Percentiles rank a stretch among this genome's conserved stretches.
Conservation (phyloP, 352 stramenopile species). For the Phytophthora cryptogea region DNA sequence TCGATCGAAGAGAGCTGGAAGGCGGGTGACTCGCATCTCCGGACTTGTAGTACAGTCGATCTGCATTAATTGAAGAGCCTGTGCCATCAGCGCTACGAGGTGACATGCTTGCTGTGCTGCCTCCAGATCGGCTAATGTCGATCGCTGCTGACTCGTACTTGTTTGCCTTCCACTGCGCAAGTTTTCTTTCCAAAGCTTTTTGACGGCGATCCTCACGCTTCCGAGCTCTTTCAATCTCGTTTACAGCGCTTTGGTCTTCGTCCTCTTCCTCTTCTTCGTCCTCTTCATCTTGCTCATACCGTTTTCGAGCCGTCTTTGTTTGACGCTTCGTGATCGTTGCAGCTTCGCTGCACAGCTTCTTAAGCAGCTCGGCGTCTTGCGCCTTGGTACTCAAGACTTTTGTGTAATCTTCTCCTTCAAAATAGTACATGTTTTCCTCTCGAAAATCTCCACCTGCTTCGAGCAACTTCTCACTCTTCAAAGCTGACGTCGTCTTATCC, state of each 20-base stretch:
- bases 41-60: constrained; percentile 50
- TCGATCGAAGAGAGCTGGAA: constrained; percentile 18
- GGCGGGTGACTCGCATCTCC: constrained; percentile 63
- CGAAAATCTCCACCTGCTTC: constrained; percentile 60
- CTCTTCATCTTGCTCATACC: constrained; percentile 43
- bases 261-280: constrained; percentile 45
- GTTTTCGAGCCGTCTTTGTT: constrained; percentile 31
- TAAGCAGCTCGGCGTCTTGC: constrained; percentile 48
- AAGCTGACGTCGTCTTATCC: constrained; percentile 8
- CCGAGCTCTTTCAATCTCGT: constrained; percentile 45
- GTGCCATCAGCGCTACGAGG: constrained; percentile 12
- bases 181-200: constrained; percentile 49
- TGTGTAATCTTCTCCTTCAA: constrained; percentile 78
- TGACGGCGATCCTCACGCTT: constrained; percentile 49
- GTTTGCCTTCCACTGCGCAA: constrained; percentile 60
- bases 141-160: constrained; percentile 65
- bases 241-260: constrained; percentile 35
- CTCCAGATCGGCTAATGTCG: background rate
- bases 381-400: constrained; percentile 38
- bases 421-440: constrained; percentile 88
- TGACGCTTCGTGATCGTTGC: constrained; percentile 31
- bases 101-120: constrained; percentile 3
- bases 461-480: constrained; percentile 55
- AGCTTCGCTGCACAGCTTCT: constrained; percentile 38
- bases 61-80: constrained; percentile 4